Evolutionary conservation across 352 stramenopile species (phyloP).

Genomic region (Bremia lactucae): DNA sequence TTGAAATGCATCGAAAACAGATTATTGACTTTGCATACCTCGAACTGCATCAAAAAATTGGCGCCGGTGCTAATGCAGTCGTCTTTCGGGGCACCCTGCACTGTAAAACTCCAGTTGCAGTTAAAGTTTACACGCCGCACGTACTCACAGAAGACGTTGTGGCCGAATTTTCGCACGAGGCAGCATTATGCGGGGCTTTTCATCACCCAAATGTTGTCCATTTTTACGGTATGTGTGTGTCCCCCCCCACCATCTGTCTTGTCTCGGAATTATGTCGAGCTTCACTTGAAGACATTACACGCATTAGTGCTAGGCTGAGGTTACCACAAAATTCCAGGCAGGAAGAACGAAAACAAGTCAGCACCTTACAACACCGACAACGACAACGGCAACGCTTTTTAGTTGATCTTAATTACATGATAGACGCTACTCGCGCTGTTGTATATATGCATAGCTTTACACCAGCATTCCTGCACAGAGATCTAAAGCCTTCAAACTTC

Average conservation of each 20-base stretch:
- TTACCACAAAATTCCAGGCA: no score
- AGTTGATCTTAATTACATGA: constrained; percentile 45
- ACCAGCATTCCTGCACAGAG: constrained; percentile 41
- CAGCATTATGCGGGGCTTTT: constrained; percentile 33
- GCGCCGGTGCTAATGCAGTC: constrained; percentile 28
- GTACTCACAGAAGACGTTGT: constrained; percentile 45
- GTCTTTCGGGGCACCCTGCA: constrained; percentile 39
- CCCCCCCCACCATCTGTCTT: constrained; percentile 45
- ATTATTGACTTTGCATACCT: constrained; percentile 37
- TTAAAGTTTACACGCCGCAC: constrained; percentile 51
- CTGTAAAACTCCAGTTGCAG: constrained; percentile 32
- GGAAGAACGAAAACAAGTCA: no score
- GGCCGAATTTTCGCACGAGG: constrained; percentile 42
- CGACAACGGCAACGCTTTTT: constrained; percentile 36
- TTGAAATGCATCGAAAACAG: constrained; percentile 33
- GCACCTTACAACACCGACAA: constrained; percentile 11
- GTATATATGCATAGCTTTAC: constrained; percentile 50
- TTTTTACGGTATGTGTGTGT: constrained; percentile 51
- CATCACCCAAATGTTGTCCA: constrained; percentile 49
- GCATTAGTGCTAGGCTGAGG: no score
- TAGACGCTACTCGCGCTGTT: constrained; percentile 43
- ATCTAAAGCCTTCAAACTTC: constrained; percentile 54
- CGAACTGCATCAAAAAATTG: constrained; percentile 27
- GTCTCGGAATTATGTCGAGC: constrained; percentile 45
- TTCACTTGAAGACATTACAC: constrained; percentile 33